These are phyloP conservation scores for Bretschneidera sinensis DNA, from an alignment of 345 rosid genomes.

Conservation along the genomic window DNA sequence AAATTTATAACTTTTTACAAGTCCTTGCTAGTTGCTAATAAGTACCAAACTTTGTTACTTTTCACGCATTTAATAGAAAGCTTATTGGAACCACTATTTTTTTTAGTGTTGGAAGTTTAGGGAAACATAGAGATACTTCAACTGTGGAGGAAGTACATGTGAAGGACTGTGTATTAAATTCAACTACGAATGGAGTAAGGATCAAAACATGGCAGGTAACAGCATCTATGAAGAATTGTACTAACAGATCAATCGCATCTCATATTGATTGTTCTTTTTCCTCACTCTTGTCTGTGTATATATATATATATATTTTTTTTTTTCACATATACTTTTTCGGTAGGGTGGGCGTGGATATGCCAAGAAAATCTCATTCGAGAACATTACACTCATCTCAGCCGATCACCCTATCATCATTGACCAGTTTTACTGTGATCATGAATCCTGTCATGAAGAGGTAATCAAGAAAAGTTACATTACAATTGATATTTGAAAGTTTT, in stretches of 20 bases:
- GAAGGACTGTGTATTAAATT: constrained; percentile 19
- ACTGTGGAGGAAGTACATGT: constrained; percentile 33
- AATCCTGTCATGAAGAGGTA: no score
- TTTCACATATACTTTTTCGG: no score
- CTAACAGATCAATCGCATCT: no score
- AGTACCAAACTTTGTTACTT: no score
- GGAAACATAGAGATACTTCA: constrained; percentile 17
- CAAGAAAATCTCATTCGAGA: constrained; percentile 28
- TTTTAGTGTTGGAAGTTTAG: constrained; percentile 40
- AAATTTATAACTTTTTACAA: no score
- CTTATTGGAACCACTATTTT: no score
- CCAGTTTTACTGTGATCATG: constrained; percentile 32
- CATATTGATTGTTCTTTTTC: no score
- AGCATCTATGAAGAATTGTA: no score
- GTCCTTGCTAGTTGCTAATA: no score
- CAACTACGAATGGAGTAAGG: constrained; percentile 30
- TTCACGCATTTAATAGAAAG: no score
- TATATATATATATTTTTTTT: not conserved
- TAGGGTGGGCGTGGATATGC: constrained; percentile 39
- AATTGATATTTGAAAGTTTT: no score
- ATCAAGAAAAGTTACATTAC: no score
- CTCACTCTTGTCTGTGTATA: not conserved
- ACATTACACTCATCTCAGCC: constrained; percentile 21
- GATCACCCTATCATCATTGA: constrained; percentile 39
- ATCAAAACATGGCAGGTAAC: constrained; percentile 42